A percentile compares a stretch with the other conserved stretches of the same genome.
Evolutionary conservation across 2,329 filamentous ascomycete genomes (phyloP).

Genomic region (Alternaria angustiovoidea): DNA sequence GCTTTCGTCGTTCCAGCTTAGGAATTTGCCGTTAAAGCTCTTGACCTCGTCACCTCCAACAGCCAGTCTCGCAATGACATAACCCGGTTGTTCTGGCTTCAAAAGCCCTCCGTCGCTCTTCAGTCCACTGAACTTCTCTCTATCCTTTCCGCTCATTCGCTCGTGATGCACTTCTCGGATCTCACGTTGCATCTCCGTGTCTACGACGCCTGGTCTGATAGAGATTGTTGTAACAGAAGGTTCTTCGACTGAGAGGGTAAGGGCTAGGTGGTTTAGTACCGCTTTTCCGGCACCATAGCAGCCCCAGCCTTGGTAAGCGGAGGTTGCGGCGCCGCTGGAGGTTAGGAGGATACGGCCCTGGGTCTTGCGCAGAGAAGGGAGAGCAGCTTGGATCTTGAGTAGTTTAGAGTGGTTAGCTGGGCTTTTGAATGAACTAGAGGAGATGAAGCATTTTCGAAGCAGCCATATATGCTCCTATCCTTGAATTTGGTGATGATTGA

Average conservation of each 20-base stretch:
- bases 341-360: conserved; percentile 78
- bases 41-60: conserved; percentile 66
- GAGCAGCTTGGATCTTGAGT: conserved; percentile 68
- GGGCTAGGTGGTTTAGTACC: conserved; percentile 79
- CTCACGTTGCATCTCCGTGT: conserved; percentile 89
- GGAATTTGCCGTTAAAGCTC: conserved; percentile 77
- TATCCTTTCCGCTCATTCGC: conserved; percentile 66
- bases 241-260: conserved; percentile 79
- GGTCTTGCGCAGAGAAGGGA: conserved; percentile 72
- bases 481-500: too few species aligned
- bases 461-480: not conserved
- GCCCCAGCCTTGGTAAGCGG: conserved; percentile 76
- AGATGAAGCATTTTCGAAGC: not conserved
- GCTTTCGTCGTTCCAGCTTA: conserved; percentile 58
- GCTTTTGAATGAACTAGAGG: not conserved
- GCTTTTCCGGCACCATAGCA: conserved; percentile 86
- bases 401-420: not conserved
- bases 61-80: conserved; percentile 83
- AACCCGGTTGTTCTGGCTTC: conserved; percentile 82
- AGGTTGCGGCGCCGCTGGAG: conserved; percentile 77
- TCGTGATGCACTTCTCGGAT: conserved; percentile 76
- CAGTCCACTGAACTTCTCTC: conserved; percentile 71
- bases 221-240: conserved; percentile 75
- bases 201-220: conserved; percentile 80
- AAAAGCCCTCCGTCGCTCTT: conserved; percentile 77